Evolutionary conservation across 176 grass and related monocot genomes (phyloP).

Genomic region (Poa pratensis): DNA sequence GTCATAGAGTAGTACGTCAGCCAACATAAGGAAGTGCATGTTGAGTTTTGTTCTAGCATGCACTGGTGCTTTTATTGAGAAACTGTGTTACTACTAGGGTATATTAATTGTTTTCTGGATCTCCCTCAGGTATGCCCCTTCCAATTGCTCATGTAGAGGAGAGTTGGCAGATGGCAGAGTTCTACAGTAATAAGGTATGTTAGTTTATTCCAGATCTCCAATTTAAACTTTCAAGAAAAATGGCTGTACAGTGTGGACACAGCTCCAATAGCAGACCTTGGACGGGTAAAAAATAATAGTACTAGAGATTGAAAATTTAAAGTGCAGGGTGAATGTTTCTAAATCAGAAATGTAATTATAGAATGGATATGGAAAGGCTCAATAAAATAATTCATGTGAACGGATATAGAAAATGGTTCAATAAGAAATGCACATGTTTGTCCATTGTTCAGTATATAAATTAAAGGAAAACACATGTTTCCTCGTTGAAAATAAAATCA

Average conservation of each 20-base stretch:
- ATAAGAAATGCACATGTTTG: background rate
- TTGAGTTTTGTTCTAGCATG: background rate
- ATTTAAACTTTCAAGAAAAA: background rate
- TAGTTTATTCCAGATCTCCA: background rate
- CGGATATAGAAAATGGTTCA: background rate
- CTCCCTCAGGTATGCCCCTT: conserved; percentile 57
- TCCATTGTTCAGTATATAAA: background rate
- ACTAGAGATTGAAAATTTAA: background rate
- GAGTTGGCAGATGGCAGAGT: conserved; percentile 62
- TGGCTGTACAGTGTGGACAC: background rate
- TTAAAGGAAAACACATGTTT: background rate
- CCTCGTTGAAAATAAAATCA: background rate
- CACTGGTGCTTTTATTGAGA: background rate
- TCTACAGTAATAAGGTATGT: conserved; percentile 47
- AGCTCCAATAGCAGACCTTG: background rate
- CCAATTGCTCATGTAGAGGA: conserved; percentile 71
- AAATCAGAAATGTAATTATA: background rate
- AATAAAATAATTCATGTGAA: background rate
- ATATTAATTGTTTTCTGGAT: background rate
- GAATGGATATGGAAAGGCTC: background rate
- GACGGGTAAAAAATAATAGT: background rate
- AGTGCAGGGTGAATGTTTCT: background rate
- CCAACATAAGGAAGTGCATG: background rate
- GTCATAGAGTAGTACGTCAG: background rate
- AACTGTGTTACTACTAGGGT: background rate